Evolutionary conservation across 495 filamentous ascomycete species (phyloP), one percentile per base, ranked within the genome.

Genomic region (Penicillium bialowiezense): DNA sequence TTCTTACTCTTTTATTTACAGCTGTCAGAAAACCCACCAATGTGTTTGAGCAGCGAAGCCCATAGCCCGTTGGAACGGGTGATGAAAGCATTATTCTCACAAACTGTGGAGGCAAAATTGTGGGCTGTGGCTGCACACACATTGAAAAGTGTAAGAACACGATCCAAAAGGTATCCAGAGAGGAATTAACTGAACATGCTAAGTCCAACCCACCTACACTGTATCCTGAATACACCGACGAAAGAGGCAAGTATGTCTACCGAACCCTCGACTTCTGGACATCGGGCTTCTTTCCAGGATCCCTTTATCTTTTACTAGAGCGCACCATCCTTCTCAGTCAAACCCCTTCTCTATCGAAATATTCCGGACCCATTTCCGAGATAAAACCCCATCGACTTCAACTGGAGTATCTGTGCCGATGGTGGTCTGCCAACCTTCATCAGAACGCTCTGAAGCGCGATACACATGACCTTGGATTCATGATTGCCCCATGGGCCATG

Each of bases 391-490:
- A 55, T 19, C 33, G 3, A 6, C 58, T 59, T 17, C 39, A 72
- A 28, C 43, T 73, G 14, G 35, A 66, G 5, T 41, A 65, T 14
- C 60, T 75, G 17, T 69, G 69, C 37, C 51, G 56, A 7, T 59
- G 56, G 33, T 76, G 72, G 71, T 48, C 65, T 17, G 50, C 48
- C 14, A 68, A 61, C 19, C 48, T 76, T 2, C 62, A 70, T 17
- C 36, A 34, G 1, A 73, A 70, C 42, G 70, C 69, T 24, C 51
- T 46, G 1, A 52, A 55, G 17, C 65, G 56, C 3, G 60, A 70
- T 19, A 76, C 70, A 0, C 73, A 77, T 44, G 74, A 76, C 36
- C 41, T 77, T 24, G 68, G 72, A 1, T 75, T 77, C 59, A 76
- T 77, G 62, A 70, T 76, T 38, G 54, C 61, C 1, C 60, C 66